Evolutionary conservation across 805 yeast genomes (phyloP), one percentile per base, ranked within the genome.

Genomic region (Ogataea ganodermae): DNA sequence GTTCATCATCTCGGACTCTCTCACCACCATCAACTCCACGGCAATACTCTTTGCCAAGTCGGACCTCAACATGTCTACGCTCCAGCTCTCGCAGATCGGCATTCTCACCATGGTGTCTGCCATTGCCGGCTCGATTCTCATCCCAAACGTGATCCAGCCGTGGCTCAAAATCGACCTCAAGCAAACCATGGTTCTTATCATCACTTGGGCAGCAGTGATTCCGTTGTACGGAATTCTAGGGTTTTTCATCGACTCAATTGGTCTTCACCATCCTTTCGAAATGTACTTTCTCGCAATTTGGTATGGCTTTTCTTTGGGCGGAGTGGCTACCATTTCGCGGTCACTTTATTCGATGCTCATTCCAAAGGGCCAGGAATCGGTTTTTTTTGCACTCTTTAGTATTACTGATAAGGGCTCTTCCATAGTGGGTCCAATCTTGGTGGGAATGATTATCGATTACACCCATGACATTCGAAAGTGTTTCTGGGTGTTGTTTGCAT

Each of bases 401-500:
- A 81, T 86, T 32, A 87, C 95, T 1, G 94, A 86, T 63, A 86
- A 87, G 59, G 92, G 94, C 2, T 82, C 89, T 4, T 81, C 89
- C 0, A 78, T 86, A 3, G 53, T 86, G 23, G 94, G 95, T 0
- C 94, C 95, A 0, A 66, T 82, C 4, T 56, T 86, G 17, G 80
- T 86, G n/a, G 94, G 90, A 0, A 48, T 86, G 50, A 76, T 87
- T 42, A 83, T 87, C 3, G 90, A 87, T 65, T 68, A 68, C 48
- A 84, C 89, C 0, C 92, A 86, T 60, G 82, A 86, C 49, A 83
- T 86, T 44, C 71, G 94, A 39, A 81, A 84, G 59, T 78, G 89
- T 12, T 87, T 86, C 61, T 84, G 80, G 72, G 73, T 86, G 46
- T 61, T 86, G 47, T 72, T 83, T 43, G 62, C 65, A 0, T 68